Percentiles rank a stretch among this genome's conserved stretches.
phyloP scores from a whole-genome alignment of 2,329 filamentous ascomycete species.

The Hysterium pulicare region DNA sequence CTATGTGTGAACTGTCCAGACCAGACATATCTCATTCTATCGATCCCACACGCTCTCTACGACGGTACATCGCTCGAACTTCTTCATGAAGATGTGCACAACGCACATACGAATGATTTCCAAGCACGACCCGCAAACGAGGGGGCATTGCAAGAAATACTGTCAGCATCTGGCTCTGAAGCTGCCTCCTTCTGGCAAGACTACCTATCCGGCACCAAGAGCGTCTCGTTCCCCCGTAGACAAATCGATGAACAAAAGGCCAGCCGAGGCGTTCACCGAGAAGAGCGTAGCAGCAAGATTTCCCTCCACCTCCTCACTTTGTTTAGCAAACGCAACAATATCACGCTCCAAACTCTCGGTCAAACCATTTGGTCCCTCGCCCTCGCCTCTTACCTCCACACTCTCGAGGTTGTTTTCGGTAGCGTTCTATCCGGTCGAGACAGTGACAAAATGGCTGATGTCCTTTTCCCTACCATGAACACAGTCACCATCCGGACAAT shows the following conservation, averaged over 20 bases:
- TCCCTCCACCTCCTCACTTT: constrained; percentile 42
- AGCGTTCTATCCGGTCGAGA: constrained; percentile 83
- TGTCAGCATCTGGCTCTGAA: constrained; percentile 46
- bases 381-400: constrained; percentile 59
- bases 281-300: constrained; percentile 47
- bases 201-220: constrained; percentile 55
- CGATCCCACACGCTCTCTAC: constrained; percentile 82
- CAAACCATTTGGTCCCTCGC: constrained; percentile 74
- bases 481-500: constrained; percentile 73
- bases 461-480: constrained; percentile 91
- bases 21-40: constrained; percentile 55
- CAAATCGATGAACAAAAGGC: neutral
- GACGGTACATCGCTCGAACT: constrained; percentile 81
- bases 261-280: constrained; percentile 36
- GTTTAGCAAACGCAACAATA: constrained; percentile 63
- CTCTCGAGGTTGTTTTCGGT: constrained; percentile 77
- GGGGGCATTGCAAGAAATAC: constrained; percentile 53
- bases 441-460: constrained; percentile 60
- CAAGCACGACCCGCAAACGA: constrained; percentile 49
- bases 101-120: constrained; percentile 56
- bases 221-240: constrained; percentile 38
- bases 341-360: constrained; percentile 74
- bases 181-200: constrained; percentile 67
- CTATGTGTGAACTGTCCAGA: constrained; percentile 33
- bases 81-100: constrained; percentile 66